phyloP scores from a whole-genome alignment of 2,329 filamentous ascomycete genomes.

The Colletotrichum somersetense region DNA sequence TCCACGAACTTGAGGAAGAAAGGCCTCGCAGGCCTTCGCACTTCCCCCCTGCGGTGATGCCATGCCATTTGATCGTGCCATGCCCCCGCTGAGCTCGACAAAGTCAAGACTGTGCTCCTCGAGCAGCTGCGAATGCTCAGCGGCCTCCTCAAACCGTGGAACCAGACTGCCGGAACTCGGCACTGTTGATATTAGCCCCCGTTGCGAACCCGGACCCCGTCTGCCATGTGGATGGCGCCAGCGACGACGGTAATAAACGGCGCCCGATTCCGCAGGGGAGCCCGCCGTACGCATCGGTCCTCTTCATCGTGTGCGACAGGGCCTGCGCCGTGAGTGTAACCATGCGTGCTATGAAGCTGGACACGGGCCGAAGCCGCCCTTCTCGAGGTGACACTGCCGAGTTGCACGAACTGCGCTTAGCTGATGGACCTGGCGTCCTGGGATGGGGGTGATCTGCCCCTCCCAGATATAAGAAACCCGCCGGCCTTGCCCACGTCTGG shows the following conservation, averaged over 20 bases:
- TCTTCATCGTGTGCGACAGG: slow-evolving; percentile 61
- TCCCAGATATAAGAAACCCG: too few species aligned
- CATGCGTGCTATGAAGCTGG: slow-evolving; percentile 49
- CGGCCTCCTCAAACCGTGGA: slow-evolving; percentile 64
- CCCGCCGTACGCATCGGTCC: slow-evolving; percentile 63
- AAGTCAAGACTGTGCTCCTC: slow-evolving; percentile 65
- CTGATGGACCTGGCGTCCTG: slow-evolving; percentile 44
- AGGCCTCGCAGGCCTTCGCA: slow-evolving; percentile 67
- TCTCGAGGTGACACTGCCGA: slow-evolving; percentile 70
- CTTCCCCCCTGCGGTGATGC: slow-evolving; percentile 63
- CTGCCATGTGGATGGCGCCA: slow-evolving; percentile 47
- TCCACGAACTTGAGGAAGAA: slow-evolving; percentile 73
- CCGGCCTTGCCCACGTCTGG: too few species aligned
- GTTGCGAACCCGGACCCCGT: slow-evolving; percentile 55
- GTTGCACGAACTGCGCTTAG: slow-evolving; percentile 71
- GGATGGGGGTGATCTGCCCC: too few species aligned
- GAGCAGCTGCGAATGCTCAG: slow-evolving; percentile 59
- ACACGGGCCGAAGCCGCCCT: slow-evolving; percentile 69
- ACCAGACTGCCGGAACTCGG: slow-evolving; percentile 63
- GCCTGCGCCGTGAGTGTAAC: slow-evolving; percentile 61
- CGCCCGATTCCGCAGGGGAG: slow-evolving; percentile 56
- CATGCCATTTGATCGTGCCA: slow-evolving; percentile 66
- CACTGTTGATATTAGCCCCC: slow-evolving; percentile 67
- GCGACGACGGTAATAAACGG: slow-evolving; percentile 60
- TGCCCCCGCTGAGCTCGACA: slow-evolving; percentile 71